Conservation (phyloP, 257 asterid genomes). For the Sherardia arvensis region DNA sequence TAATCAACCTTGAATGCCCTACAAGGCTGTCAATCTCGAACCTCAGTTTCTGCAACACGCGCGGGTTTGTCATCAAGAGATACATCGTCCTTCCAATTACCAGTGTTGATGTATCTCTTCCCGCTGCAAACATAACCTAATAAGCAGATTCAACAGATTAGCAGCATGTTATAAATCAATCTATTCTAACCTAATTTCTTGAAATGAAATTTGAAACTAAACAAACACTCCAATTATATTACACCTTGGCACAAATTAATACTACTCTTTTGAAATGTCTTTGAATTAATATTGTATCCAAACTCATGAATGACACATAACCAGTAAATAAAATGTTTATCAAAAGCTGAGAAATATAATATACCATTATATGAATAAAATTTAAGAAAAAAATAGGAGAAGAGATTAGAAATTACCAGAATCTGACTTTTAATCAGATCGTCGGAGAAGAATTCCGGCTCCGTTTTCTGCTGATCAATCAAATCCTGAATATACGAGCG, state of each 20-base stretch:
- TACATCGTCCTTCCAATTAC: conserved; percentile 42
- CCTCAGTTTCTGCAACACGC: conserved; percentile 25
- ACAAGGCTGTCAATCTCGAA: conserved; percentile 37
- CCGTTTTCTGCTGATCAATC: conserved; percentile 29
- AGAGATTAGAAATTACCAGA: too few relatives aligned
- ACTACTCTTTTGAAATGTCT: too few relatives aligned
- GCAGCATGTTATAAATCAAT: too few relatives aligned
- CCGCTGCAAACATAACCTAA: conserved; percentile 43
- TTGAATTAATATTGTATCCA: too few relatives aligned
- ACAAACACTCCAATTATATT: too few relatives aligned
- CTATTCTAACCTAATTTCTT: too few relatives aligned
- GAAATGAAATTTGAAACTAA: too few relatives aligned
- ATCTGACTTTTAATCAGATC: conserved; percentile 36
- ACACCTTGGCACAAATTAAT: too few relatives aligned
- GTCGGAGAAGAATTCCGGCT: conserved; percentile 45
- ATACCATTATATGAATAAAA: too few relatives aligned
- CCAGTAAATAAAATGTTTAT: not conserved
- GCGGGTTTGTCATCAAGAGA: conserved; percentile 30
- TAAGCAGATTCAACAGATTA: not conserved
- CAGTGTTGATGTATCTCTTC: conserved; percentile 37
- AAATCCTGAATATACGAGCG: conserved; percentile 23
- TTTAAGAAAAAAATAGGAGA: too few relatives aligned
- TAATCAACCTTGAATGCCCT: conserved; percentile 30
- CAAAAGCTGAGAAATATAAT: too few relatives aligned
- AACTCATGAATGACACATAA: too few relatives aligned